Conservation (phyloP, 495 filamentous ascomycete species). For the Aspergillus incahuasiensis region DNA sequence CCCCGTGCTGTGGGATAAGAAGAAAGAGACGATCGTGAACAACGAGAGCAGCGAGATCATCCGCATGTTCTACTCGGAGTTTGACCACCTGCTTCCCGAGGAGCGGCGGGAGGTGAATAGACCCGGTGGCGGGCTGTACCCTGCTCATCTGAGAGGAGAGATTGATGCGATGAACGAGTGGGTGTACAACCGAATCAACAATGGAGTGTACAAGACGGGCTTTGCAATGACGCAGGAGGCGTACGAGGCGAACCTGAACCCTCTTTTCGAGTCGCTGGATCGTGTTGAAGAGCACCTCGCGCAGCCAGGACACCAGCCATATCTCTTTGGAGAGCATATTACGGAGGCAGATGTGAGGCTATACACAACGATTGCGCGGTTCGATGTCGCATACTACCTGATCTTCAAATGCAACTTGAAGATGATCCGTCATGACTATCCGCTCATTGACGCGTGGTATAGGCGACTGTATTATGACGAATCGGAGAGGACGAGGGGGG, state of each 20-base stretch:
- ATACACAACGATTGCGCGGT: slow-evolving; percentile 61
- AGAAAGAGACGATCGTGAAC: slow-evolving; percentile 66
- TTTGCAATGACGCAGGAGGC: slow-evolving; percentile 63
- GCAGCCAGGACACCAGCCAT: slow-evolving; percentile 47
- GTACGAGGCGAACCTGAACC: slow-evolving; percentile 55
- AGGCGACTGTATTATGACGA: slow-evolving; percentile 67
- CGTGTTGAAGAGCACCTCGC: slow-evolving; percentile 56
- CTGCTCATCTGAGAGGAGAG: slow-evolving; percentile 42
- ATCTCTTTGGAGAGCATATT: slow-evolving; percentile 57
- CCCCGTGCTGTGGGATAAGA: slow-evolving; percentile 73
- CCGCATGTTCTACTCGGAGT: slow-evolving; percentile 58
- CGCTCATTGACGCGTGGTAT: slow-evolving; percentile 64
- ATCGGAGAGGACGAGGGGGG: slow-evolving; percentile 38
- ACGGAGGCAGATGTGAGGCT: slow-evolving; percentile 67
- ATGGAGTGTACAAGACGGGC: slow-evolving; percentile 67
- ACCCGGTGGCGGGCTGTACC: slow-evolving; percentile 51
- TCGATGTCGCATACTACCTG: slow-evolving; percentile 64
- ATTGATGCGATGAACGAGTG: slow-evolving; percentile 63
- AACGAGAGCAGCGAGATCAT: slow-evolving; percentile 87
- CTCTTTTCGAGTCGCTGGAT: slow-evolving; percentile 61
- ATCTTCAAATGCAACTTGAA: slow-evolving; percentile 69
- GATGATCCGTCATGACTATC: slow-evolving; percentile 68
- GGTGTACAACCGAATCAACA: slow-evolving; percentile 63
- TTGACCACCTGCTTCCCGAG: slow-evolving; percentile 55
- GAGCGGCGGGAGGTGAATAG: slow-evolving; percentile 40